Conservation (phyloP, 441 rosid genomes). For the Gossypium lobatum region DNA sequence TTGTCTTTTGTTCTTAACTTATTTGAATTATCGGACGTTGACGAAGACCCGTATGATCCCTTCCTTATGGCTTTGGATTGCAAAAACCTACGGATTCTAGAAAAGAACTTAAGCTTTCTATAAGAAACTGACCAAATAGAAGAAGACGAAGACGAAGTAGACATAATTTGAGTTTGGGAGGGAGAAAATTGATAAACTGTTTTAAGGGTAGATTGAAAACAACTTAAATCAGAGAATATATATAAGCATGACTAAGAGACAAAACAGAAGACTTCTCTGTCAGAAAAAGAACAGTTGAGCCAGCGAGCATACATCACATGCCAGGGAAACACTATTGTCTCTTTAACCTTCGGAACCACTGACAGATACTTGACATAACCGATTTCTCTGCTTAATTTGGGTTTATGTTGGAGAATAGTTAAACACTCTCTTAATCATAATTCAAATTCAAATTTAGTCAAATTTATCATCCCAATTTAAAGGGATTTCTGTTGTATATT, state of each 20-base stretch:
- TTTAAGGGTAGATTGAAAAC: not conserved
- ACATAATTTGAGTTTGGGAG: conserved; percentile 28
- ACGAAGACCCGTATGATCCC: not conserved
- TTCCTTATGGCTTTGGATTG: conserved; percentile 40
- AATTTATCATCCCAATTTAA: too few relatives aligned
- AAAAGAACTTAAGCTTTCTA: conserved; percentile 49
- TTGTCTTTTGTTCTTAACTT: conserved; percentile 6
- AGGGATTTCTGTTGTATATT: too few relatives aligned
- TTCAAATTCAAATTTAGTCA: too few relatives aligned
- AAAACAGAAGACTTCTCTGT: not conserved
- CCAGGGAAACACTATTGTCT: conserved; percentile 23
- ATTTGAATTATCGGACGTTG: conserved; percentile 11
- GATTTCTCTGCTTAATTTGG: not conserved
- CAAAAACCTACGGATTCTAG: conserved; percentile 50
- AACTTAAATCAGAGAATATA: not conserved
- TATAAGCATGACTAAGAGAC: not conserved
- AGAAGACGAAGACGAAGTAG: conserved; percentile 34
- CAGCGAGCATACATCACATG: conserved; percentile 30
- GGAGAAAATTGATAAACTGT: conserved; percentile 16
- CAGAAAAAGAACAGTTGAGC: not conserved
- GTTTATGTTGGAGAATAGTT: too few relatives aligned
- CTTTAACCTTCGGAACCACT: conserved; percentile 3
- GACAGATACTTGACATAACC: not conserved
- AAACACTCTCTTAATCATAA: too few relatives aligned
- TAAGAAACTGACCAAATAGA: conserved; percentile 33